Percentiles rank a stretch among this genome's conserved stretches.
Conservation (phyloP, 805 yeast species). For the Blastobotrys muscicola region DNA sequence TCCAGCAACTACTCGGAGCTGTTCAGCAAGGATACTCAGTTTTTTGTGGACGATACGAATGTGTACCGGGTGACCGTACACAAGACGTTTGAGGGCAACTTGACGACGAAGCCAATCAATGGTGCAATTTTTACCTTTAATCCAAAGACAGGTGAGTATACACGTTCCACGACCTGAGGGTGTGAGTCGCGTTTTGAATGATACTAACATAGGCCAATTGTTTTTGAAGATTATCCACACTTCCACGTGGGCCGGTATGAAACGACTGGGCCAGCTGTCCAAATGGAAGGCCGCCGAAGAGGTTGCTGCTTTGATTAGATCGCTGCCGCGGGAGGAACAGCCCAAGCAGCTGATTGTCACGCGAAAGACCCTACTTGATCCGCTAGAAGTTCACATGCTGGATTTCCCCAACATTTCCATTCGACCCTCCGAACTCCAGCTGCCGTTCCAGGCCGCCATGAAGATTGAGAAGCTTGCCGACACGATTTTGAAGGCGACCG, state of each 20-base stretch:
- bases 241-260: slow-evolving; percentile 95
- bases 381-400: slow-evolving; percentile 91
- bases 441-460: slow-evolving; percentile 85
- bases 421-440: slow-evolving; percentile 76
- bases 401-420: slow-evolving; percentile 91
- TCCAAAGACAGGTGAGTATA: slow-evolving; percentile 58
- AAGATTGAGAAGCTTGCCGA: slow-evolving; percentile 71
- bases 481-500: slow-evolving; percentile 74
- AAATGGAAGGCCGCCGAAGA: slow-evolving; percentile 99
- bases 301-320: slow-evolving; percentile 80
- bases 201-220: slow-evolving; percentile 44
- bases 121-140: slow-evolving; percentile 87
- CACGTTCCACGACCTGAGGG: not conserved
- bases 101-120: slow-evolving; percentile 85
- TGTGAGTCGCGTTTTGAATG: not conserved
- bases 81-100: slow-evolving; percentile 84
- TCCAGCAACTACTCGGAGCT: slow-evolving; percentile 86
- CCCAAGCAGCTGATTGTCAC: slow-evolving; percentile 89
- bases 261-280: slow-evolving; percentile 82
- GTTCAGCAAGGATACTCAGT: slow-evolving; percentile 71
- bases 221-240: slow-evolving; percentile 86
- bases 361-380: slow-evolving; percentile 85
- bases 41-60: slow-evolving; percentile 88
- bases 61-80: slow-evolving; percentile 91
- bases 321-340: slow-evolving; percentile 87